Conservation (phyloP, 225 moss, liverwort and hornwort genomes). For the Asterella californica region DNA sequence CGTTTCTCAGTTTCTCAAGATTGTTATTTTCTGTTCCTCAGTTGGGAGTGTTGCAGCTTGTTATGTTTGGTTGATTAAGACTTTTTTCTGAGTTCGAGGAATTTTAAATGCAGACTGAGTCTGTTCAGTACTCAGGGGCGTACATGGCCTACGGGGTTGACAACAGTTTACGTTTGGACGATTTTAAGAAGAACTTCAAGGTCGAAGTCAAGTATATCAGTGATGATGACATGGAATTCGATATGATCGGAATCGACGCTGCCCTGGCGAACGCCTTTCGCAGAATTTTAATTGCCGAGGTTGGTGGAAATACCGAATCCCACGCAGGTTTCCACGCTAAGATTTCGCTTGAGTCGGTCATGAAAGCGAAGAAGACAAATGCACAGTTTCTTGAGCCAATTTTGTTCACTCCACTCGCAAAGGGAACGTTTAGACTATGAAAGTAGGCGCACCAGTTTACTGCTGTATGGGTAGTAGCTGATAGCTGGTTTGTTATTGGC, state of each 20-base stretch:
- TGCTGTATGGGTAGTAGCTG: neutral
- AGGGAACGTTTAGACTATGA: neutral
- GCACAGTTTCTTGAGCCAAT: neutral
- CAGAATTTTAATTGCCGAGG: slow-evolving; percentile 90
- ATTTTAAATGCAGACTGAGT: slow-evolving; percentile 70
- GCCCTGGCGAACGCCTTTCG: slow-evolving; percentile 93
- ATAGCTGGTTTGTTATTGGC: neutral
- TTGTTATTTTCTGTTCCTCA: neutral
- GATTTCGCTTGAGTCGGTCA: neutral
- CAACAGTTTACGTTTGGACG: slow-evolving; percentile 75
- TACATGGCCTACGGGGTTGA: slow-evolving; percentile 85
- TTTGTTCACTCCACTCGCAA: neutral
- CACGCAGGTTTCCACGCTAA: no score
- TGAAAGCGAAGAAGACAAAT: neutral
- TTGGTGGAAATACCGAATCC: slow-evolving; percentile 10
- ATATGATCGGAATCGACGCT: slow-evolving; percentile 92
- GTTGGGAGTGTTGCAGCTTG: neutral
- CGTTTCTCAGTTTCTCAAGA: neutral
- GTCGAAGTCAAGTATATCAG: slow-evolving; percentile 70
- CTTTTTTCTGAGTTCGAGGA: neutral
- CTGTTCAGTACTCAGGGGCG: slow-evolving; percentile 97
- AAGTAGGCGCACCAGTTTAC: neutral
- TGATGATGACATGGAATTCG: slow-evolving; percentile 92
- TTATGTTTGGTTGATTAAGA: neutral
- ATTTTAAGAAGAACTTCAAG: slow-evolving; percentile 69